Evolutionary conservation across 371 early-diverging fungal genomes (phyloP).

Genomic region (Phascolomyces articulosus): DNA sequence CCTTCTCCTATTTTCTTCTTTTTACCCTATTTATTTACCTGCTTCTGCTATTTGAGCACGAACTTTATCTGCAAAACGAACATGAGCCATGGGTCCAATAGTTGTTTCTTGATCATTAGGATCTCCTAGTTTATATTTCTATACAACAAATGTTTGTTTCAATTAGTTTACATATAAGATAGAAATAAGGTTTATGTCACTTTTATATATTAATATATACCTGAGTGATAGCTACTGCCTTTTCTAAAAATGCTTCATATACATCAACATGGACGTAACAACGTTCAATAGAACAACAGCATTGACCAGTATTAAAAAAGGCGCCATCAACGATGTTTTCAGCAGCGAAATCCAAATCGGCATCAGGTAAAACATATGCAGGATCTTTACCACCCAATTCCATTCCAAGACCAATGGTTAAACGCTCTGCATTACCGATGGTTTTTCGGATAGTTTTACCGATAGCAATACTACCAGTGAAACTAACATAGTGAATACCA

Average conservation of each 20-base stretch:
- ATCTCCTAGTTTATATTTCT: conserved; percentile 65
- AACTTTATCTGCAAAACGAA: conserved; percentile 70
- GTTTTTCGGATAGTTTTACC: conserved; percentile 71
- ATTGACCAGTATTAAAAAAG: conserved; percentile 86
- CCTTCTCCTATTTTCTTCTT: not conserved
- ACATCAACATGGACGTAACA: conserved; percentile 81
- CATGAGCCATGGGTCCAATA: conserved; percentile 81
- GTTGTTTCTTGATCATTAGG: conserved; percentile 69
- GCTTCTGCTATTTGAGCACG: conserved; percentile 75
- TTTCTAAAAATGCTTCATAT: conserved; percentile 75
- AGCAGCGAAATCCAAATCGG: conserved; percentile 70
- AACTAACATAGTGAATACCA: conserved; percentile 71
- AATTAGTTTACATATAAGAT: not conserved
- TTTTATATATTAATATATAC: conserved; percentile 23
- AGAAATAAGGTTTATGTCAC: too few species aligned
- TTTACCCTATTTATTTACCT: conserved; percentile 27
- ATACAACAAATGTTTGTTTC: not conserved
- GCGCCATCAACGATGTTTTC: conserved; percentile 84
- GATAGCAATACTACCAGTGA: conserved; percentile 84
- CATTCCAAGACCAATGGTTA: conserved; percentile 73
- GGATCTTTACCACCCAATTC: conserved; percentile 92
- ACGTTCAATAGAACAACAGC: conserved; percentile 84
- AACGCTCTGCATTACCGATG: conserved; percentile 57
- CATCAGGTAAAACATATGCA: conserved; percentile 81
- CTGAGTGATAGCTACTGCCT: conserved; percentile 67